Evolutionary conservation across 2,329 filamentous ascomycete species (phyloP).

Genomic region (Penicillium sp.): DNA sequence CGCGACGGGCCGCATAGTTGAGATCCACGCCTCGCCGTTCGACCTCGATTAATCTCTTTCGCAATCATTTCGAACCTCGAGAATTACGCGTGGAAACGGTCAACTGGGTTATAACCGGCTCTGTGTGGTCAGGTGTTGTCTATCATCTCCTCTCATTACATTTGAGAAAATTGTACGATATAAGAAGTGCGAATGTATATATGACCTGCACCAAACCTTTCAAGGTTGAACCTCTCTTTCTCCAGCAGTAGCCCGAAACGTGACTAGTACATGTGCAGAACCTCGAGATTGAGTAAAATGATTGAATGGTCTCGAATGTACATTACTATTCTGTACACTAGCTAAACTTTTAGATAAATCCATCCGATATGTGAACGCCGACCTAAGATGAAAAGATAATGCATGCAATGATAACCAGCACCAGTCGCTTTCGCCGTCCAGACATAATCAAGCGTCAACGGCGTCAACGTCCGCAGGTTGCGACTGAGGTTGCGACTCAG

Average conservation of each 20-base stretch:
- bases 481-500: constrained; percentile 15
- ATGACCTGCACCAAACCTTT: neutral
- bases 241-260: too few species aligned
- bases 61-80: neutral
- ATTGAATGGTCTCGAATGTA: constrained; percentile 17
- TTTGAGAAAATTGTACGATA: constrained; percentile 15
- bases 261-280: too few species aligned
- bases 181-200: constrained; percentile 6
- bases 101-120: neutral
- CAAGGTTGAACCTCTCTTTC: neutral
- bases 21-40: constrained; percentile 11
- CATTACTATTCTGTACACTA: constrained; percentile 15
- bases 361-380: constrained; percentile 34
- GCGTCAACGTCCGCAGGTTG: constrained; percentile 16
- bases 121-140: neutral
- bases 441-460: constrained; percentile 18
- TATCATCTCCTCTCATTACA: constrained; percentile 6
- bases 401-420: constrained; percentile 16
- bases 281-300: neutral
- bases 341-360: constrained; percentile 27
- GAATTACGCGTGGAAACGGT: neutral
- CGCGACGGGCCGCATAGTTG: neutral
- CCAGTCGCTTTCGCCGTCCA: constrained; percentile 7
- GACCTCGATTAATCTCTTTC: neutral
- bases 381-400: constrained; percentile 18